Base-by-base conservation (phyloP, 805 yeast species). In the Jamesozyma spencerorum region DNA sequence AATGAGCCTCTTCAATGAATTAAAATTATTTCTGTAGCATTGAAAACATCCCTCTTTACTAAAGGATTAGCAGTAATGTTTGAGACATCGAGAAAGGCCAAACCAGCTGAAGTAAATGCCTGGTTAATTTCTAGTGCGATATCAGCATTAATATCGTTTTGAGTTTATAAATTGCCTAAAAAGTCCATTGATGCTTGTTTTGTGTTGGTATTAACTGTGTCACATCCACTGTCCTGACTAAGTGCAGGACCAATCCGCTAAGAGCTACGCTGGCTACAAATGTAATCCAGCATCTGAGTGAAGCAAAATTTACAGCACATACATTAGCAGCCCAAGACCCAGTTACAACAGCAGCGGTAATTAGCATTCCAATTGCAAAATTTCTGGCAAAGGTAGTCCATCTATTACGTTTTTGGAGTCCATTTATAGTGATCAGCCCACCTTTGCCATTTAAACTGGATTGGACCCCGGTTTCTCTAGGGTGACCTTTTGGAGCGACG, bases 61-160 rank as follows among this genome's bases (percentile, higher is more conserved):
- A 31, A 31, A 31, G 20, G 17, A 17, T 31, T 31, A 7, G 34
- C 17, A 13, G 34, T 31, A 17, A 31, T 31, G 34, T 31, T 31
- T 18, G 34, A 31, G 34, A 31, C 34, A 31, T 20, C 34, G 34
- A 31, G 34, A 31, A 31, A 15, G n/a, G 17, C 11, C 34, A 31
- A 31, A 13, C 34, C 34, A 31, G 34, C 34, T 13, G 34, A 31
- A 31, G 18, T n/a, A n/a, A n/a, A n/a, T n/a, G n/a, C n/a, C n/a
- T n/a, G n/a, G n/a, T n/a, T n/a, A n/a, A n/a, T n/a, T 31, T 31
- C 18, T 31, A 31, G 20, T 31, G 17, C 12, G 17, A 17, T 15
- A 31, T 13, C 17, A 17, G 34, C 5, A 31, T 17, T 31, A 14
- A 31, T 20, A 31, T 31, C 34, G 17, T 31, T 31, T 17, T 31